phyloP scores from a whole-genome alignment of 2,329 filamentous ascomycete species.

The Coleophoma crateriformis region DNA sequence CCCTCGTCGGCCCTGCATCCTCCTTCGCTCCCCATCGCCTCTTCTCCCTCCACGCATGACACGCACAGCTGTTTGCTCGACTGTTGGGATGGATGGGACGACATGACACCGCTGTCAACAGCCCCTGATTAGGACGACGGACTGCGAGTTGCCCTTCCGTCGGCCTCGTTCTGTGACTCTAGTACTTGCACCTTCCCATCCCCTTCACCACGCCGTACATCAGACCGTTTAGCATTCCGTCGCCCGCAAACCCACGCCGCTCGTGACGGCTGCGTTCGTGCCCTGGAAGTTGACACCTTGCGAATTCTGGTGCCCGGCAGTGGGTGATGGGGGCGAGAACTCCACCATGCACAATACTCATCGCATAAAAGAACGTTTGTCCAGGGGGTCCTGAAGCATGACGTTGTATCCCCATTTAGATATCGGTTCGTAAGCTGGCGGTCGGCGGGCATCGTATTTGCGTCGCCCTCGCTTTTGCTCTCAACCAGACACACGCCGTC shows the following conservation, averaged over 20 bases:
- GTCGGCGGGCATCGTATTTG: too few relatives aligned
- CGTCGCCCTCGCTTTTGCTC: background rate
- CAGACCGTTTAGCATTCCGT: too few relatives aligned
- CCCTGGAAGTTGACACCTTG: too few relatives aligned
- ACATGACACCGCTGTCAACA: background rate
- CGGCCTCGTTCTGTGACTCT: too few relatives aligned
- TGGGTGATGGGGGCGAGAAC: background rate
- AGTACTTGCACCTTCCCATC: too few relatives aligned
- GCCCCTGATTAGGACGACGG: background rate
- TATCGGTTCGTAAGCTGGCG: background rate
- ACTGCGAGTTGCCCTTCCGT: too few relatives aligned
- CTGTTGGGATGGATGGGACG: background rate
- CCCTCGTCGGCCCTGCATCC: background rate
- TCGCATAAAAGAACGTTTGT: too few relatives aligned
- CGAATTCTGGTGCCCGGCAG: too few relatives aligned
- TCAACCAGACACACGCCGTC: background rate
- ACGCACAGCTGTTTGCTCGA: constrained; percentile 1
- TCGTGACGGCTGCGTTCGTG: too few relatives aligned
- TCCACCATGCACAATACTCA: background rate
- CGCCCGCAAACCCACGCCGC: too few relatives aligned
- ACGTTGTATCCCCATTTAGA: constrained; percentile 1
- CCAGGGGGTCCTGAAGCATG: background rate
- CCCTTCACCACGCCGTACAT: too few relatives aligned
- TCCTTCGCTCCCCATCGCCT: background rate
- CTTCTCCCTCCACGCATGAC: background rate